A percentile compares a stretch with the other conserved stretches of the same genome.
Evolutionary conservation across 768 basidiomycete species (phyloP).

Genomic region (Tulasnella sp.): DNA sequence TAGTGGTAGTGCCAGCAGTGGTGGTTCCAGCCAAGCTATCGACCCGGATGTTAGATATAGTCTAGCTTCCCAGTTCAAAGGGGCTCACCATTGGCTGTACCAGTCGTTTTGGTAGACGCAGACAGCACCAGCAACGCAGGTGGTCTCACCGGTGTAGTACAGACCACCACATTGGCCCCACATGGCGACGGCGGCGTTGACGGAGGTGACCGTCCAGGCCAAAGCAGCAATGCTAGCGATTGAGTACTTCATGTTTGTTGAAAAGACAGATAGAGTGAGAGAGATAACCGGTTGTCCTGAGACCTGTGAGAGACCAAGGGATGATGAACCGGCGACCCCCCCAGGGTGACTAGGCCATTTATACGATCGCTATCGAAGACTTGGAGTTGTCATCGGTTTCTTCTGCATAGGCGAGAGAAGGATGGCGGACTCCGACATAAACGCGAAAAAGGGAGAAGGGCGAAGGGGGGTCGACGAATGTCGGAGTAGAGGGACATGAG

Average conservation of each 20-base stretch:
- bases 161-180: conserved; percentile 46
- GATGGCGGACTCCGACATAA: not conserved
- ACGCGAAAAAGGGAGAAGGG: not conserved
- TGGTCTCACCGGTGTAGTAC: not conserved
- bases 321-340: not conserved
- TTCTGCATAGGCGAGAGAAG: not conserved
- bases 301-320: not conserved
- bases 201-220: conserved; percentile 8
- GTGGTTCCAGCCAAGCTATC: conserved; percentile 13
- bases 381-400: not conserved
- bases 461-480: not conserved
- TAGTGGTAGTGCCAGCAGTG: conserved; percentile 19
- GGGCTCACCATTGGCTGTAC: conserved; percentile 29
- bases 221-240: not conserved
- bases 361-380: not conserved
- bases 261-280: not conserved
- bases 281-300: not conserved
- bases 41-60: not conserved
- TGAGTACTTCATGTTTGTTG: conserved; percentile 12
- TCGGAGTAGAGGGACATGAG: not conserved
- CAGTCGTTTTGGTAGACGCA: conserved; percentile 28
- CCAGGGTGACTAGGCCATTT: not conserved
- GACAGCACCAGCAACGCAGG: conserved; percentile 27
- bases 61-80: not conserved
- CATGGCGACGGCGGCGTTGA: conserved; percentile 24